These are phyloP conservation scores for Candida yuanshanica DNA, from an alignment of 805 yeast species.

Conservation along the genomic window DNA sequence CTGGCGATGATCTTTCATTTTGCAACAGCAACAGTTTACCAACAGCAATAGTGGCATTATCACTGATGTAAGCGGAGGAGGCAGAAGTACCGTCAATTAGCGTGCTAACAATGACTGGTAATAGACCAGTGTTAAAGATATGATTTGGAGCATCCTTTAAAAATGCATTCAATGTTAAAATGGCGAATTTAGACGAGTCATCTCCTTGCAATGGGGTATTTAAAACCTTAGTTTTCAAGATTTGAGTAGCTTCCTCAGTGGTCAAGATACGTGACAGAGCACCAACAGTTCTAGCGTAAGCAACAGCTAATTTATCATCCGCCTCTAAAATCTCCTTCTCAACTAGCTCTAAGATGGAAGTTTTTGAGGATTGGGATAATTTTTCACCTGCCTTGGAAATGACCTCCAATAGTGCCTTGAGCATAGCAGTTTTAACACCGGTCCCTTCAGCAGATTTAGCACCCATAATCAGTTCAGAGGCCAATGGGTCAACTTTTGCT, in stretches of 20 bases:
- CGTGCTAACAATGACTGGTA: conserved; percentile 43
- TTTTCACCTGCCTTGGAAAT: conserved; percentile 73
- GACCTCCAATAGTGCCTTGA: conserved; percentile 79
- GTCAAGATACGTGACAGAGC: conserved; percentile 65
- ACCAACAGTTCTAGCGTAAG: conserved; percentile 77
- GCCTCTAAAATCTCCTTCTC: conserved; percentile 58
- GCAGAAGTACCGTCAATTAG: conserved; percentile 39
- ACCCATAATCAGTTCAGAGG: conserved; percentile 74
- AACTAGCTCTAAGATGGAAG: conserved; percentile 61
- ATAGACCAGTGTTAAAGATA: conserved; percentile 47
- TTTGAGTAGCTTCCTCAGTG: conserved; percentile 54
- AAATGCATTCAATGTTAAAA: conserved; percentile 73
- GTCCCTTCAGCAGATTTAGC: conserved; percentile 57
- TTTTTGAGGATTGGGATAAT: conserved; percentile 69
- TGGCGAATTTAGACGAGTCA: conserved; percentile 53
- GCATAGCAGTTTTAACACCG: conserved; percentile 81
- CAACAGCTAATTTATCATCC: conserved; percentile 59
- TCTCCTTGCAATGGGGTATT: conserved; percentile 35
- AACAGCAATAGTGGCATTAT: conserved; percentile 70
- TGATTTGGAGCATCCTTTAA: conserved; percentile 70
- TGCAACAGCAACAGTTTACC: conserved; percentile 69
- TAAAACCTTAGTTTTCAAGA: conserved; percentile 56
- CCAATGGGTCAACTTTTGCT: conserved; percentile 90
- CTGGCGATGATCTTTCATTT: conserved; percentile 35
- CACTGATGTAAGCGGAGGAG: conserved; percentile 50